Base-by-base conservation (phyloP, 768 basidiomycete species). In the Calocera cornea region DNA sequence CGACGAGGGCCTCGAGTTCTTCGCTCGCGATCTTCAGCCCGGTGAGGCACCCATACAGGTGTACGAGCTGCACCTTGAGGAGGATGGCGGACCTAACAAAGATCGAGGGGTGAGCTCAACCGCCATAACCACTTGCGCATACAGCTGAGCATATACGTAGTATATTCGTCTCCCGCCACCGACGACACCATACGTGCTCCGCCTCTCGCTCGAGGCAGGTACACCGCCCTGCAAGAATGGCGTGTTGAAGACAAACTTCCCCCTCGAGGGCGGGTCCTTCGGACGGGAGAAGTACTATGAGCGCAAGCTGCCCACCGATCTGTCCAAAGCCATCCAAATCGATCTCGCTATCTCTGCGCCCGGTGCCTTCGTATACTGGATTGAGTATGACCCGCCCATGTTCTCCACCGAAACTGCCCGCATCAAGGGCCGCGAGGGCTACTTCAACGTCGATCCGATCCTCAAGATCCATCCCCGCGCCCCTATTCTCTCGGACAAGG, bases 151-250 rank as follows among this genome's bases (percentile, higher is more conserved):
- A 19, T 66, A 24, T 14, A 24, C 44, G 36, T 71, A 97, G 97
- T 97, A 98, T 76, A 89, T 95, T 72, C 93, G 97, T 41, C 86
- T 99, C 19, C 97, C 97, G 10, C 93, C 97, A 12, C 92, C 95
- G 27, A 83, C 86, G 74, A 79, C 79, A 19, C 95, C 95, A 0
- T 99, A 98, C 75, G 84, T 98, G 64, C 79, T 99, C 31, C 87
- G 97, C 65, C 89, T 99, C 38, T 88, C 89, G 22, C 82, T 98
- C 64, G 89, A 95, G 60, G 90, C 95, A 0, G 97, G 97, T 7
- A 94, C 94, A 1, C 87, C 92, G 1, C 92, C 92, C 11, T 85
- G 91, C 8, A 87, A 86, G 73, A 91, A 95, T 72, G 97, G 94
- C 65, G 83, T 93, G 1, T 90, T 99, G 77, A 92, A 88, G 79